Evolutionary conservation across 306 rosid genomes (phyloP).

Genomic region (Luffa acutangula): DNA sequence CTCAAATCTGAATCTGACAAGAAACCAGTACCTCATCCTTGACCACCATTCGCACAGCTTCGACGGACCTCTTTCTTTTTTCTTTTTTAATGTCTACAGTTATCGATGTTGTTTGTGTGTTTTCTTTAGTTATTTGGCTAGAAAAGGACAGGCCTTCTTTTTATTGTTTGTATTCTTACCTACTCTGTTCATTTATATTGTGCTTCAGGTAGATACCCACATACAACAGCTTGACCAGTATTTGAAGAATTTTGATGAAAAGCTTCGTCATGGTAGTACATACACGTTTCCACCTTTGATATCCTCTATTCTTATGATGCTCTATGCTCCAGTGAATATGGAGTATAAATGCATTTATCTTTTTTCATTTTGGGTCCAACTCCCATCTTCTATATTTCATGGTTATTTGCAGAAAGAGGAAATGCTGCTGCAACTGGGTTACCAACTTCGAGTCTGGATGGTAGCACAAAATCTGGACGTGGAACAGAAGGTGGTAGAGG

Average conservation of each 20-base stretch:
- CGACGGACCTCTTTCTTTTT: neutral
- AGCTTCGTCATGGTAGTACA: constrained; percentile 64
- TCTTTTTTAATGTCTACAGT: neutral
- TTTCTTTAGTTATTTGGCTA: neutral
- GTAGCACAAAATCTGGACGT: constrained; percentile 52
- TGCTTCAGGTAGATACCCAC: constrained; percentile 79
- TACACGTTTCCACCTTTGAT: constrained; percentile 11
- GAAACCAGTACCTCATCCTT: neutral
- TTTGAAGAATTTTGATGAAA: constrained; percentile 78
- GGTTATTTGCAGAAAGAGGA: constrained; percentile 52
- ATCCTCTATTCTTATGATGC: neutral
- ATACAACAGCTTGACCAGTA: constrained; percentile 92
- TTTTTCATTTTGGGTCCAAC: neutral
- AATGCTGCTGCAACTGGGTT: constrained; percentile 33
- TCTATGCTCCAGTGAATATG: neutral
- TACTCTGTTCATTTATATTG: constrained; percentile 11
- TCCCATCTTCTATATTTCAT: neutral
- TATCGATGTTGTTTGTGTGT: neutral
- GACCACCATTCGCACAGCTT: neutral
- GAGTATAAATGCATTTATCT: neutral
- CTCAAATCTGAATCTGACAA: neutral
- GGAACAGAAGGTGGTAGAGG: constrained; percentile 63
- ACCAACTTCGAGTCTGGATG: constrained; percentile 48
- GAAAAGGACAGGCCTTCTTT: neutral
- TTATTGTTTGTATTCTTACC: constrained; percentile 8